Evolutionary conservation across 768 basidiomycete species (phyloP), one percentile per base, ranked within the genome.

Genomic region (Tricholoma saponaceum): DNA sequence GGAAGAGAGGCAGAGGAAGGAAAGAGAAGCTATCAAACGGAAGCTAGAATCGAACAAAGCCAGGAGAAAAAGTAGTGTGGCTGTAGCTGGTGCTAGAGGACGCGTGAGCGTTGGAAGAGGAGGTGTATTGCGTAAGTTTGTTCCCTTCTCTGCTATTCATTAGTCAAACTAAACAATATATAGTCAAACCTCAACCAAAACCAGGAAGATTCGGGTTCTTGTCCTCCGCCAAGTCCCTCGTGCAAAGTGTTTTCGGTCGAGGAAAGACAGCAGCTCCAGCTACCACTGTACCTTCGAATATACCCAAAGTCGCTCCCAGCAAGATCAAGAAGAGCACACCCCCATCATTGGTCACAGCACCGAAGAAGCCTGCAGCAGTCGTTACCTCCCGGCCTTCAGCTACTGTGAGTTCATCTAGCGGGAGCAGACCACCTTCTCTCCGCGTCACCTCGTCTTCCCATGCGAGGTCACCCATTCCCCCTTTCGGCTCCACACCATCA

Each of bases 201-300:
- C 72, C 83, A 1, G 76, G 83, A 4, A 81, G 83, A 35, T 84
- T 89, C 57, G 90, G 87, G 1, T 89, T 92, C 74, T 69, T 92
- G 5, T 79, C 85, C 20, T 84, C 79, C 16, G 85, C 90, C 7
- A 91, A 89, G 67, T 81, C 82, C 0, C 72, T 91, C 3, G 89
- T 91, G 4, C 76, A 79, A 63, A 88, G 80, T 60, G 87, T 92
- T 0, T 91, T 88, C 88, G 84, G 83, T 62, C 76, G 86, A 61
- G 82, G 75, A 7, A 79, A 77, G 63, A 56, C 71, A 8, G 60
- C 67, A n/a, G 43, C 69, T 8, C 39, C 69, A 14, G 52, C 68
- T 8, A 60, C 65, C 20, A 58, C 71, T 26, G 25, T 69, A 25
- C 53, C 63, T 53, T 56, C 67, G 43, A 58, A 50, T 9, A 13